Evolutionary conservation across 306 rosid species (phyloP), one percentile per base, ranked within the genome.

Genomic region (Cucurbita ficifolia): DNA sequence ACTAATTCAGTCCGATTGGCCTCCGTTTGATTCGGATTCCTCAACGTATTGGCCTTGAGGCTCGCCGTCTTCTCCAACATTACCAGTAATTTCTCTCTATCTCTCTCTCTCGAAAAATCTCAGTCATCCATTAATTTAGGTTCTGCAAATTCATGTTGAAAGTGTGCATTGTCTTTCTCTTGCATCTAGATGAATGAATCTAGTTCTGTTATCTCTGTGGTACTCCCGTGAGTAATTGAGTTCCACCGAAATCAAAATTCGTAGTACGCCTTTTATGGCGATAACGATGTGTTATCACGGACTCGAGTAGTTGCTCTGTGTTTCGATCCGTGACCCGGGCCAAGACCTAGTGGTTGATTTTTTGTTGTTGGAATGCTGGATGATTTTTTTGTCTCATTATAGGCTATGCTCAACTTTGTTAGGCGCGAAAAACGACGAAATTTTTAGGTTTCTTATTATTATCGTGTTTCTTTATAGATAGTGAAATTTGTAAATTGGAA

Each of bases 21-120:
- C 53, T 94, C 98, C 42, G 96, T 94, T 0, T 94, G 98, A 96
- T 94, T 94, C 80, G 95, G 97, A n/a, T 94, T 90, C 86, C 89
- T 90, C 77, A 80, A 92, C 85, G 88, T 93, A 70, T 93, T 90
- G 92, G 92, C 97, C 63, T 96, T 93, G 75, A 81, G 89, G 22
- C 87, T 88, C 62, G 92, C 85, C 62, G 91, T 90, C 76, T 94
- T 87, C 92, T 89, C 97, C 56, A 78, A 79, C n/a, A 76, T 94
- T 6, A 64, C 84, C 39, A 89, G 95, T 87, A 81, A 46, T 49
- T 36, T 74, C 40, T 74, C 67, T 48, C 58, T 33, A 62, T 42
- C 45, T 24, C 5, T 59, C 65, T 29, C 57, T 67, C 18, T 53
- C 17, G 17, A 0, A 48, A 70, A 49, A 49, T 49, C 74, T 51